Percentiles rank a stretch among this genome's conserved stretches.
Conservation (phyloP, 2,329 filamentous ascomycete species). For the Neonectria ditissima region DNA sequence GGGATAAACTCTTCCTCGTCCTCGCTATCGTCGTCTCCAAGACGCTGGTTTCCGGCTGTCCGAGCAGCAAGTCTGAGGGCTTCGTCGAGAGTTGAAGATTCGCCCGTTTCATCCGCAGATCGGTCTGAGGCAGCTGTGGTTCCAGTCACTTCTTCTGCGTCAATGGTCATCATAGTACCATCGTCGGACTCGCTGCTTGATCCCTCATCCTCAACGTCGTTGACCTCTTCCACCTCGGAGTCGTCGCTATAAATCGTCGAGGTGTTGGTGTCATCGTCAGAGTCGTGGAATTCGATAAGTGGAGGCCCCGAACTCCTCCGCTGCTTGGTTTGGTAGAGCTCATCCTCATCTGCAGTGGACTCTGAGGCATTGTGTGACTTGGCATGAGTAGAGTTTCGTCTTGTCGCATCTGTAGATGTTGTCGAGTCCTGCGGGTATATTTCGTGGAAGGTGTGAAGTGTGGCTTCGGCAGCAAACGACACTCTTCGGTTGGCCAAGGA, state of each 20-base stretch:
- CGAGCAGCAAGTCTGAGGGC: conserved; percentile 80
- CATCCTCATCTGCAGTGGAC: conserved; percentile 74
- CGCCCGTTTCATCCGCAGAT: conserved; percentile 69
- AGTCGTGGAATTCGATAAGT: conserved; percentile 72
- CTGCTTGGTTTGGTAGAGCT: conserved; percentile 67
- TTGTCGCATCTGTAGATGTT: conserved; percentile 80
- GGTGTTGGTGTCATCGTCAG: conserved; percentile 75
- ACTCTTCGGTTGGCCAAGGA: conserved; percentile 93
- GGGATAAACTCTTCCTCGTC: conserved; percentile 78
- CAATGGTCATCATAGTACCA: conserved; percentile 84
- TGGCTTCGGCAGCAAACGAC: conserved; percentile 97
- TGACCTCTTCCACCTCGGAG: conserved; percentile 69
- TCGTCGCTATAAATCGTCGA: conserved; percentile 83
- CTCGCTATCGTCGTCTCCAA: conserved; percentile 63
- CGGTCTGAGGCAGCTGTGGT: conserved; percentile 73
- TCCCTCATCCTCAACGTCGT: conserved; percentile 62
- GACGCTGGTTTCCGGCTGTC: conserved; percentile 78
- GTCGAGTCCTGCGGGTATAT: conserved; percentile 90
- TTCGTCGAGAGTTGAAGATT: conserved; percentile 80
- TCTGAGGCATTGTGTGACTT: conserved; percentile 56
- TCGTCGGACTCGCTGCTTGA: conserved; percentile 74
- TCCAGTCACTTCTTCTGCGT: conserved; percentile 80
- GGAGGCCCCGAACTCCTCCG: conserved; percentile 76
- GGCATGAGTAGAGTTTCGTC: conserved; percentile 69
- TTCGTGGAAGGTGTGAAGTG: conserved; percentile 96